phyloP scores from a whole-genome alignment of 2,329 filamentous ascomycete species.

The Cercospora janseana region DNA sequence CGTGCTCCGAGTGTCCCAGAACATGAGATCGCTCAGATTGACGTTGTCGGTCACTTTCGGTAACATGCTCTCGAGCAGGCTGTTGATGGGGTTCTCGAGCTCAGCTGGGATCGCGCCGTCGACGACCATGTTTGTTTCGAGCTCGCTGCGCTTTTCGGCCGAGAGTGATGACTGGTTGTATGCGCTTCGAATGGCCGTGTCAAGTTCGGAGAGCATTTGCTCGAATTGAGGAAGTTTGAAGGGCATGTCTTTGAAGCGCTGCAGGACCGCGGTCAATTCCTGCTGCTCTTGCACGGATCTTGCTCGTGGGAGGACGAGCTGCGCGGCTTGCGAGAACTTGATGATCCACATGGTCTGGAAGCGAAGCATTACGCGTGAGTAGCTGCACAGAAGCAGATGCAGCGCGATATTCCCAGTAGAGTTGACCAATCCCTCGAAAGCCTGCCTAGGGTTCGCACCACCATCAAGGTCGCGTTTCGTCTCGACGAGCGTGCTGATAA shows the following conservation, averaged over 20 bases:
- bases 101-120: constrained; percentile 53
- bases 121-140: constrained; percentile 55
- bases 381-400: constrained; percentile 67
- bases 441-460: constrained; percentile 15
- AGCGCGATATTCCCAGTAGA: constrained; percentile 32
- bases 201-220: constrained; percentile 56
- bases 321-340: constrained; percentile 29
- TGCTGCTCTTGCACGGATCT: constrained; percentile 54
- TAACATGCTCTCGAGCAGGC: constrained; percentile 52
- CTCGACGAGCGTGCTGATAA: constrained; percentile 54
- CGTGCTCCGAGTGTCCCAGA: constrained; percentile 68
- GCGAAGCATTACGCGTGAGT: constrained; percentile 69
- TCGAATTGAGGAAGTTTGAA: constrained; percentile 50
- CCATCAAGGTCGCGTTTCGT: constrained; percentile 33
- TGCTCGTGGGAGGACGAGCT: constrained; percentile 22
- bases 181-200: constrained; percentile 61
- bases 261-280: constrained; percentile 55
- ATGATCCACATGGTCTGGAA: constrained; percentile 64
- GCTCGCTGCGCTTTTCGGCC: constrained; percentile 47
- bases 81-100: constrained; percentile 49
- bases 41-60: constrained; percentile 58
- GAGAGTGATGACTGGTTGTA: constrained; percentile 49
- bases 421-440: constrained; percentile 25
- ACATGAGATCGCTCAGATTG: constrained; percentile 68
- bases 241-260: constrained; percentile 48